These are phyloP conservation scores for Ananas comosus DNA, from an alignment of 176 grass and related monocot genomes.

Conservation along the genomic window DNA sequence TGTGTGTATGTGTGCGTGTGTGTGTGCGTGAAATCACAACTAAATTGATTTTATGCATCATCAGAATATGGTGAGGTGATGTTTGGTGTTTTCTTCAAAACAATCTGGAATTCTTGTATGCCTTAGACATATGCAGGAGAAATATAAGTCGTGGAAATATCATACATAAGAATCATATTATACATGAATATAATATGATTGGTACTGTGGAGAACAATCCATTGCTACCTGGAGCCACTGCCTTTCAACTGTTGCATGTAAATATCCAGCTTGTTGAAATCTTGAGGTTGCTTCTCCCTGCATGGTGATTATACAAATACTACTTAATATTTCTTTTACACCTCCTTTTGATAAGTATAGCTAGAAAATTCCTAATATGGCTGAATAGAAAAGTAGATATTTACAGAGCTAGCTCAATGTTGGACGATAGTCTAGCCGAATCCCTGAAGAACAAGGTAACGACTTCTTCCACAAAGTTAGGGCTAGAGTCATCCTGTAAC, in stretches of 20 bases:
- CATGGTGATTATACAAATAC: constrained; percentile 17
- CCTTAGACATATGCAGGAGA: too few species aligned
- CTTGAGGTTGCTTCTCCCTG: constrained; percentile 70
- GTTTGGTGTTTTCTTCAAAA: too few species aligned
- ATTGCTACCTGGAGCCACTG: constrained; percentile 72
- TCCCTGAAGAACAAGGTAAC: constrained; percentile 80
- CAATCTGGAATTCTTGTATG: too few species aligned
- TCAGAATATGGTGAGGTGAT: too few species aligned
- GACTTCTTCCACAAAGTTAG: constrained; percentile 95
- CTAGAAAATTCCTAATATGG: neutral
- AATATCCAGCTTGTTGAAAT: constrained; percentile 79
- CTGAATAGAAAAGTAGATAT: constrained; percentile 11
- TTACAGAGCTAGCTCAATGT: constrained; percentile 89
- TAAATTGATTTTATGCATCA: too few species aligned
- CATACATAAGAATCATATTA: too few species aligned
- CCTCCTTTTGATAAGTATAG: neutral
- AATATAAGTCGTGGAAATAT: too few species aligned
- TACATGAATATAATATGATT: too few species aligned
- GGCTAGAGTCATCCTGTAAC: constrained; percentile 87
- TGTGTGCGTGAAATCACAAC: too few species aligned
- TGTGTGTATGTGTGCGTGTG: neutral
- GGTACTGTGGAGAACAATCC: neutral
- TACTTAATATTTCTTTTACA: neutral
- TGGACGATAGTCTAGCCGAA: constrained; percentile 65
- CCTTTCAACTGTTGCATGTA: constrained; percentile 88